A percentile compares a stretch with the other conserved stretches of the same genome.
phyloP scores from a whole-genome alignment of 1,284 basidiomycete species.

The Fomes fomentarius region DNA sequence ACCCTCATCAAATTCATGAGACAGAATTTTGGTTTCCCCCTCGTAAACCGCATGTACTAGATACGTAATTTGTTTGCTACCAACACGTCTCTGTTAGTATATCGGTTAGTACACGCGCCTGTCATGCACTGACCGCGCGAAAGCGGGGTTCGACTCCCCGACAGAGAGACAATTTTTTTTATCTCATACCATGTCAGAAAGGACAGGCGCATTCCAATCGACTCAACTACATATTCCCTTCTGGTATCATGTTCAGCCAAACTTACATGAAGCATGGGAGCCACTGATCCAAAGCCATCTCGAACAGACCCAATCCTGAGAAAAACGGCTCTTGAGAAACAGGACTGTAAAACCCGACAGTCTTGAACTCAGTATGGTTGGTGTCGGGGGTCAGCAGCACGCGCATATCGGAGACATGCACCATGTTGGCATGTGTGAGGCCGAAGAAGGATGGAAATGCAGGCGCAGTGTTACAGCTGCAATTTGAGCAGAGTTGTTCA shows the following conservation, averaged over 20 bases:
- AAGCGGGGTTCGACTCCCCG: conserved; percentile 47
- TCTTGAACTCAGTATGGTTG: conserved; percentile 51
- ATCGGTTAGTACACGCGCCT: conserved; percentile 24
- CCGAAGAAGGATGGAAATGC: conserved; percentile 46
- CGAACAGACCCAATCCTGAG: conserved; percentile 47
- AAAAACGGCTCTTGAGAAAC: conserved; percentile 49
- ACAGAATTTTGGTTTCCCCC: background rate
- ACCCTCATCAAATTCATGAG: background rate
- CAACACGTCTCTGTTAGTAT: conserved; percentile 17
- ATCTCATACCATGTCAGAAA: background rate
- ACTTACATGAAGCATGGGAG: conserved; percentile 42
- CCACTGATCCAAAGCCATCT: conserved; percentile 51
- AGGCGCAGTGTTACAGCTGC: conserved; percentile 43
- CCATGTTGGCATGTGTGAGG: conserved; percentile 48
- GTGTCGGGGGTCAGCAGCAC: conserved; percentile 48
- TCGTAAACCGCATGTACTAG: no score
- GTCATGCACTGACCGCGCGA: conserved; percentile 34
- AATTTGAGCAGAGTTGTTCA: no score
- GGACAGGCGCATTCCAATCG: no score
- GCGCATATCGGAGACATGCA: conserved; percentile 52
- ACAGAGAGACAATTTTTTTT: conserved; percentile 31
- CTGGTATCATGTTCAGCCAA: background rate
- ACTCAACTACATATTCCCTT: background rate
- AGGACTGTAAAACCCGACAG: conserved; percentile 53
- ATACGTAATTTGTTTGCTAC: no score